Evolutionary conservation across 2,329 filamentous ascomycete species (phyloP).

Genomic region (Trichoderma koningiopsis): DNA sequence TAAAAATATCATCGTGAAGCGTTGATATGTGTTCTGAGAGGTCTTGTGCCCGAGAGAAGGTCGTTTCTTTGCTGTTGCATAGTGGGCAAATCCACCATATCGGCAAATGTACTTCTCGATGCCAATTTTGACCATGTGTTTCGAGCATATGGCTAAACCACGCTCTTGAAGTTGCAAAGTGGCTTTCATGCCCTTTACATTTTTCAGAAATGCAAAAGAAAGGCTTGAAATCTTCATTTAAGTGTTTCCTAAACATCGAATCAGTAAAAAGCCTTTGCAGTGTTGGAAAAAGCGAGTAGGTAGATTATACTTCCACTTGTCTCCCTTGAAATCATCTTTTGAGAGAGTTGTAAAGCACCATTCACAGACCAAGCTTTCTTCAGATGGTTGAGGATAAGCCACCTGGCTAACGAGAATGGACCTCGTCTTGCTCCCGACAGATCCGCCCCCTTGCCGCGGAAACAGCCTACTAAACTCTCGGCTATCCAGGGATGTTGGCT

Average conservation of each 20-base stretch:
- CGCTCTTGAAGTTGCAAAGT: constrained; percentile 20
- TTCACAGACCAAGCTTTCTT: not conserved
- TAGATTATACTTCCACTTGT: constrained; percentile 1
- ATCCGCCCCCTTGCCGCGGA: not conserved
- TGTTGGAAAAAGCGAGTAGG: not conserved
- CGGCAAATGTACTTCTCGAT: constrained; percentile 23
- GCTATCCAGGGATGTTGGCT: not conserved
- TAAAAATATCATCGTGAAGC: not conserved
- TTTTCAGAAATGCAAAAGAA: constrained; percentile 24
- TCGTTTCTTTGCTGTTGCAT: constrained; percentile 8
- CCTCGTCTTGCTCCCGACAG: not conserved
- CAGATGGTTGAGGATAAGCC: not conserved
- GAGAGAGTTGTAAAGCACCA: constrained; percentile 10
- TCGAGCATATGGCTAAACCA: constrained; percentile 24
- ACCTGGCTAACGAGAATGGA: not conserved
- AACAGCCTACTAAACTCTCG: not conserved
- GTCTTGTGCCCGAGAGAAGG: not conserved
- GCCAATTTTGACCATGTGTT: constrained; percentile 23
- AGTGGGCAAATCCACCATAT: constrained; percentile 23
- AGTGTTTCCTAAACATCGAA: not conserved
- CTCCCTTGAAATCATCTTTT: not conserved
- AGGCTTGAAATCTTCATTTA: not conserved
- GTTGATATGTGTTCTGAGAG: not conserved
- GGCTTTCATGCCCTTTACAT: not conserved
- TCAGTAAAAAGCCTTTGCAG: not conserved